Evolutionary conservation across 805 yeast genomes (phyloP).

Genomic region (Yamadazyma sp.): DNA sequence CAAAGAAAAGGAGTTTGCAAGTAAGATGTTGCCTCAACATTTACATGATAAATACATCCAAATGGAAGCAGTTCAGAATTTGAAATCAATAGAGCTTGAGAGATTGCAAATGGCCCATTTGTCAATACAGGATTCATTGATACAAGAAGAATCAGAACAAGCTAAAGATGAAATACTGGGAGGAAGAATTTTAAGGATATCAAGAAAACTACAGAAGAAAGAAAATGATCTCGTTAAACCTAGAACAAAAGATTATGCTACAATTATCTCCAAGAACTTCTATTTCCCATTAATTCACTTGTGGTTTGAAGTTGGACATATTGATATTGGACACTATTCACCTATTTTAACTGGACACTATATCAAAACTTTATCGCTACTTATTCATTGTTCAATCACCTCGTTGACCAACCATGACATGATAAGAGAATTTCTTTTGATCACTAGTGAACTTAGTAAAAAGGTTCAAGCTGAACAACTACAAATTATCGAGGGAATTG

Average conservation of each 20-base stretch:
- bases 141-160: slow-evolving; percentile 27
- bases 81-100: neutral
- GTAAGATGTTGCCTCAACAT: slow-evolving; percentile 44
- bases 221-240: slow-evolving; percentile 10
- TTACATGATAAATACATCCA: slow-evolving; percentile 43
- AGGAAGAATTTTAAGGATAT: slow-evolving; percentile 44
- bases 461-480: slow-evolving; percentile 23
- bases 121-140: slow-evolving; percentile 30
- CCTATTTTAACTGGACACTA: slow-evolving; percentile 55
- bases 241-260: slow-evolving; percentile 34
- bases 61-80: slow-evolving; percentile 6
- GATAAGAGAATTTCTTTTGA: slow-evolving; percentile 49
- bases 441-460: slow-evolving; percentile 25
- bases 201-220: slow-evolving; percentile 29
- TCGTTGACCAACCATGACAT: slow-evolving; percentile 50
- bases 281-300: slow-evolving; percentile 54
- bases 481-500: slow-evolving; percentile 35
- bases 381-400: slow-evolving; percentile 58
- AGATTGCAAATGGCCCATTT: slow-evolving; percentile 3
- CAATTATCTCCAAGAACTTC: slow-evolving; percentile 41
- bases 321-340: slow-evolving; percentile 52
- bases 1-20: slow-evolving; percentile 26
- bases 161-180: slow-evolving; percentile 29
- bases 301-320: slow-evolving; percentile 49
- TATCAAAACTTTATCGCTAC: slow-evolving; percentile 53